Evolutionary conservation across 2,329 filamentous ascomycete genomes (phyloP).

Genomic region (Passalora sequoiae): DNA sequence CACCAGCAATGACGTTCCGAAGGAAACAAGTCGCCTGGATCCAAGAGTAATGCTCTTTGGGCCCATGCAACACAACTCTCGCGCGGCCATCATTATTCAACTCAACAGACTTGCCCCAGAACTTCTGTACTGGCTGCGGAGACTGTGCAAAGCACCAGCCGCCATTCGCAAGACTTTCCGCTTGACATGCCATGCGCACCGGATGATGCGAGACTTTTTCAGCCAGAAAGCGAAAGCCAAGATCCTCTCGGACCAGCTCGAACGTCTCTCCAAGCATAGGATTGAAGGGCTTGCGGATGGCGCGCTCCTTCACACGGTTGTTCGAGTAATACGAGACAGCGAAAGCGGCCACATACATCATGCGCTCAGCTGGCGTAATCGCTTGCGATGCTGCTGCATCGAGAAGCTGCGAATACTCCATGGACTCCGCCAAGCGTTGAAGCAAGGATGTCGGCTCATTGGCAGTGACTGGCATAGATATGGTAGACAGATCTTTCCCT

Average conservation of each 20-base stretch:
- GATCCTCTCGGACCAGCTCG: slow-evolving; percentile 82
- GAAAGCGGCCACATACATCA: slow-evolving; percentile 84
- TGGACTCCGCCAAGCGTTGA: slow-evolving; percentile 80
- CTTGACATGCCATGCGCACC: slow-evolving; percentile 87
- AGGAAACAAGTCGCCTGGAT: slow-evolving; percentile 82
- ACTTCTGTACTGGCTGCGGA: slow-evolving; percentile 86
- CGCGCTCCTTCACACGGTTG: slow-evolving; percentile 77
- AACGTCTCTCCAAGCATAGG: slow-evolving; percentile 94
- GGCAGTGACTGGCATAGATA: slow-evolving; percentile 94
- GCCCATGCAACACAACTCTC: slow-evolving; percentile 66
- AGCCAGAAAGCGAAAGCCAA: slow-evolving; percentile 83
- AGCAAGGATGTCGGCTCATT: slow-evolving; percentile 89
- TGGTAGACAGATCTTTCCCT: slow-evolving; percentile 92
- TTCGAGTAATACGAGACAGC: slow-evolving; percentile 82
- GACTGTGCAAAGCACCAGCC: slow-evolving; percentile 85
- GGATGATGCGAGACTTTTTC: slow-evolving; percentile 94
- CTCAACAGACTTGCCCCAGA: slow-evolving; percentile 96
- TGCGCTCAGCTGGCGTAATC: slow-evolving; percentile 57
- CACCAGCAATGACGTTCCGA: slow-evolving; percentile 92
- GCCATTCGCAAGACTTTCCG: slow-evolving; percentile 57
- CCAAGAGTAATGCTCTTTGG: slow-evolving; percentile 78
- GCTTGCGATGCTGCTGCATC: slow-evolving; percentile 59
- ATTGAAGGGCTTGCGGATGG: slow-evolving; percentile 94
- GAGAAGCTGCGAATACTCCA: slow-evolving; percentile 84
- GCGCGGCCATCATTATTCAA: slow-evolving; percentile 87